Evolutionary conservation across 345 rosid genomes (phyloP).

Genomic region (Clausena lansium): DNA sequence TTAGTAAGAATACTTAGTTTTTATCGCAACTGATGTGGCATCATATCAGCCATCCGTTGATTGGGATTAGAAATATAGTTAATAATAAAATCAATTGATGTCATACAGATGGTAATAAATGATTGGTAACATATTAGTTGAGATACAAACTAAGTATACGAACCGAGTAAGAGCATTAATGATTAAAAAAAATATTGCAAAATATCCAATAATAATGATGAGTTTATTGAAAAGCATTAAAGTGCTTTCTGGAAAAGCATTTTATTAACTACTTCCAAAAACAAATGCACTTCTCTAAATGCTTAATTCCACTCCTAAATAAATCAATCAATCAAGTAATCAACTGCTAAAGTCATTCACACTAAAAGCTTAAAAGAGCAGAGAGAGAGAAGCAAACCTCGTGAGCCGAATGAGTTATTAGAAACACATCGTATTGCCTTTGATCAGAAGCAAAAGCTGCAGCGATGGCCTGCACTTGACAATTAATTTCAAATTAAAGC

Average conservation of each 20-base stretch:
- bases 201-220: background rate
- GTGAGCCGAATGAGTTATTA: conserved; percentile 79
- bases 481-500: background rate
- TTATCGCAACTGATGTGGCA: no score
- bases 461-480: conserved; percentile 59
- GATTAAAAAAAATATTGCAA: no score
- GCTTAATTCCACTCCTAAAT: background rate
- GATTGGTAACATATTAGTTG: no score
- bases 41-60: no score
- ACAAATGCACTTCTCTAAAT: background rate
- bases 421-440: conserved; percentile 47
- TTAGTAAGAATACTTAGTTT: no score
- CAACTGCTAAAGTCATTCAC: background rate
- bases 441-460: conserved; percentile 68
- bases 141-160: no score
- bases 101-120: no score
- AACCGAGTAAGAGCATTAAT: no score
- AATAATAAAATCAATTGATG: no score
- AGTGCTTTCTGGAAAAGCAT: background rate
- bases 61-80: no score
- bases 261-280: no score
- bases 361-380: background rate
- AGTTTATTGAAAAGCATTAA: background rate
- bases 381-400: conserved; percentile 34
- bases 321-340: background rate